A percentile compares a stretch with the other conserved stretches of the same genome.
These are phyloP conservation scores for Kurtzmaniella fragi DNA, from an alignment of 805 yeast species.

Conservation along the genomic window DNA sequence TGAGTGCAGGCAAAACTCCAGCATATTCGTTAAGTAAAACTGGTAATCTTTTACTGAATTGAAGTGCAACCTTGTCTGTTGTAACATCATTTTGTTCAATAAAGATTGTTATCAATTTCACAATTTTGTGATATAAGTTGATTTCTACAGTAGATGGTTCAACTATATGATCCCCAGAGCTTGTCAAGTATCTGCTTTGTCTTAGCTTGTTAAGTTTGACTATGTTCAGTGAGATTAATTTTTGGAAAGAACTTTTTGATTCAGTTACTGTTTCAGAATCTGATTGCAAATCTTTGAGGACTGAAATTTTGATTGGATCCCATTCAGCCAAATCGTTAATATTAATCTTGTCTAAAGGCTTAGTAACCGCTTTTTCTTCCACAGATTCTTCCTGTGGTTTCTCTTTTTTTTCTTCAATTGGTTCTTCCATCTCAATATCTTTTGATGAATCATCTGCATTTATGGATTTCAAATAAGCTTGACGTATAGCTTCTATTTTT, in stretches of 20 bases:
- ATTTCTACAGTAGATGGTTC: slow-evolving; percentile 23
- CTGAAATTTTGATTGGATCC: slow-evolving; percentile 27
- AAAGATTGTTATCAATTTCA: slow-evolving; percentile 27
- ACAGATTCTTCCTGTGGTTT: slow-evolving; percentile 1
- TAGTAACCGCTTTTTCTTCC: slow-evolving; percentile 4
- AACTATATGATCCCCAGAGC: slow-evolving; percentile 18
- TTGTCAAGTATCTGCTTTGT: slow-evolving; percentile 32
- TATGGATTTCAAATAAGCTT: slow-evolving; percentile 14
- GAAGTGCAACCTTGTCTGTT: slow-evolving; percentile 20
- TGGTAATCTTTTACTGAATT: slow-evolving; percentile 48
- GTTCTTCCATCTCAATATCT: slow-evolving; percentile 5
- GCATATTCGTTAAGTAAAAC: slow-evolving; percentile 66
- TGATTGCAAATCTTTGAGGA: slow-evolving; percentile 19
- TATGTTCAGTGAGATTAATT: slow-evolving; percentile 25
- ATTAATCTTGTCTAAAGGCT: slow-evolving; percentile 14
- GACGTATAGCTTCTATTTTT: slow-evolving; percentile 23
- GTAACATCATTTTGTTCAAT: slow-evolving; percentile 23
- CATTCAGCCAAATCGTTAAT: slow-evolving; percentile 28
- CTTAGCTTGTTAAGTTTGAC: slow-evolving; percentile 34
- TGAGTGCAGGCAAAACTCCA: slow-evolving; percentile 72
- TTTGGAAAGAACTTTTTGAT: slow-evolving; percentile 29
- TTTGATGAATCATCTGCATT: slow-evolving; percentile 6
- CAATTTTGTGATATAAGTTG: slow-evolving; percentile 23
- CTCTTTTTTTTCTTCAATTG: slow-evolving; percentile 5
- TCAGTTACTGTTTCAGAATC: slow-evolving; percentile 16